Conservation (phyloP, 805 yeast genomes). For the Lipomyces kockii region DNA sequence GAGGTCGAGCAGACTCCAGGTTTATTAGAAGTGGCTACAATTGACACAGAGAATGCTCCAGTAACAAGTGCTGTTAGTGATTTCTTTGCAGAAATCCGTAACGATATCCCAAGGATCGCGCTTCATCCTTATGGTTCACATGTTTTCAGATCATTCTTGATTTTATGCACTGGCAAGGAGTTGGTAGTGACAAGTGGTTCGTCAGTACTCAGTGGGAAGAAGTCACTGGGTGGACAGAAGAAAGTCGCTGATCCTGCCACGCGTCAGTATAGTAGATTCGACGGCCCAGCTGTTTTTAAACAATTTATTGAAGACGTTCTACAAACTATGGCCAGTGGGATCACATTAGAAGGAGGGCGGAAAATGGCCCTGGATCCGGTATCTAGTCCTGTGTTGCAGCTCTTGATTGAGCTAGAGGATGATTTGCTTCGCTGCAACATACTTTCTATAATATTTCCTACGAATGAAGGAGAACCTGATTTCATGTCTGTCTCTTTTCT, state of each 20-base stretch:
- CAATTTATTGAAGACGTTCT: conserved; percentile 60
- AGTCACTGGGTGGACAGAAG: conserved; percentile 17
- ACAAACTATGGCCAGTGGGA: conserved; percentile 46
- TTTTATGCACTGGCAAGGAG: conserved; percentile 76
- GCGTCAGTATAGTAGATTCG: conserved; percentile 2
- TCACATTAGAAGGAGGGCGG: conserved; percentile 59
- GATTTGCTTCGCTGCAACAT: conserved; percentile 54
- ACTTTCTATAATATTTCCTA: conserved; percentile 26
- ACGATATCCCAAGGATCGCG: conserved; percentile 63
- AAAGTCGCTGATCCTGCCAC: background rate
- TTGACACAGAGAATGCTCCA: conserved; percentile 16
- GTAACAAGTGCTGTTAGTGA: conserved; percentile 11
- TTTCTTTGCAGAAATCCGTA: conserved; percentile 56
- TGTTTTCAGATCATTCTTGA: conserved; percentile 71
- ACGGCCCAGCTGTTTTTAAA: conserved; percentile 39
- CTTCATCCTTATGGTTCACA: conserved; percentile 87
- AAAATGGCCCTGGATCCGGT: conserved; percentile 76
- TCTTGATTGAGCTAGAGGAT: conserved; percentile 79
- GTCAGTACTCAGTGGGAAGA: conserved; percentile 24
- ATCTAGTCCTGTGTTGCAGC: conserved; percentile 86
- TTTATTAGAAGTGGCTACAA: background rate
- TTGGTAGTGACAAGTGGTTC: conserved; percentile 48
- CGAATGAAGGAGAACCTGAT: conserved; percentile 37
- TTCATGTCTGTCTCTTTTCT: conserved; percentile 56
- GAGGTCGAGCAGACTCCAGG: conserved; percentile 15